These are phyloP conservation scores for Calonectria henricotiae DNA, from an alignment of 2,329 filamentous ascomycete genomes.

Conservation along the genomic window DNA sequence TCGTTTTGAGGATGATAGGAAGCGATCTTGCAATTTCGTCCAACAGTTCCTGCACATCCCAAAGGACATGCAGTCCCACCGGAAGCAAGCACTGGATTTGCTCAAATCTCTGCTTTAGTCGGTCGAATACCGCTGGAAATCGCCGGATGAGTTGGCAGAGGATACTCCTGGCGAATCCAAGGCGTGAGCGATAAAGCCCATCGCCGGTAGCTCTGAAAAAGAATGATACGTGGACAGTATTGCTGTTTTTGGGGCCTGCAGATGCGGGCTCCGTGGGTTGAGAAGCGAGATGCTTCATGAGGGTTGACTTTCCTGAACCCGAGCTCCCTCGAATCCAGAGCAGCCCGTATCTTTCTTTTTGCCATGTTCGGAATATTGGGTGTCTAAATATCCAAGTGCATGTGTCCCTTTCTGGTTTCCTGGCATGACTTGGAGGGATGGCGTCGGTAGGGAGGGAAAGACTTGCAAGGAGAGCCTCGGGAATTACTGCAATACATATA, in stretches of 20 bases:
- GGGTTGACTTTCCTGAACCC: constrained; percentile 11
- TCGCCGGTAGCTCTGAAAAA: not conserved
- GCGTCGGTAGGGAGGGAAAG: constrained; percentile 12
- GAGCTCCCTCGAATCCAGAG: constrained; percentile 11
- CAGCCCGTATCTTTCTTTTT: constrained; percentile 3
- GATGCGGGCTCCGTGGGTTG: not conserved
- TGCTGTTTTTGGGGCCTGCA: not conserved
- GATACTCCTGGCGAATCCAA: constrained; percentile 13
- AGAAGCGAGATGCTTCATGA: constrained; percentile 14
- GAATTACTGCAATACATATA: not conserved
- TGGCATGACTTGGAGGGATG: not conserved
- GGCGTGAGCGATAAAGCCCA: constrained; percentile 6
- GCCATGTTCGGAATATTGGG: not conserved
- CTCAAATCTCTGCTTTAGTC: not conserved
- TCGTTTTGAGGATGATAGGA: constrained; percentile 6
- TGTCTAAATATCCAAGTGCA: constrained; percentile 15
- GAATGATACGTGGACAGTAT: not conserved
- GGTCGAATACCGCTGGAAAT: constrained; percentile 18
- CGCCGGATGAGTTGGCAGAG: constrained; percentile 15
- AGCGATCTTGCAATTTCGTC: constrained; percentile 9
- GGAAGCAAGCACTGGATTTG: constrained; percentile 5
- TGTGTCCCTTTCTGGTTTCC: not conserved
- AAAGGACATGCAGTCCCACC: not conserved
- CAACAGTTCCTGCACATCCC: constrained; percentile 19
- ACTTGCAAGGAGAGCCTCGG: constrained; percentile 16